Conservation (phyloP, 495 filamentous ascomycete genomes). For the Hyaloscypha variabilis region DNA sequence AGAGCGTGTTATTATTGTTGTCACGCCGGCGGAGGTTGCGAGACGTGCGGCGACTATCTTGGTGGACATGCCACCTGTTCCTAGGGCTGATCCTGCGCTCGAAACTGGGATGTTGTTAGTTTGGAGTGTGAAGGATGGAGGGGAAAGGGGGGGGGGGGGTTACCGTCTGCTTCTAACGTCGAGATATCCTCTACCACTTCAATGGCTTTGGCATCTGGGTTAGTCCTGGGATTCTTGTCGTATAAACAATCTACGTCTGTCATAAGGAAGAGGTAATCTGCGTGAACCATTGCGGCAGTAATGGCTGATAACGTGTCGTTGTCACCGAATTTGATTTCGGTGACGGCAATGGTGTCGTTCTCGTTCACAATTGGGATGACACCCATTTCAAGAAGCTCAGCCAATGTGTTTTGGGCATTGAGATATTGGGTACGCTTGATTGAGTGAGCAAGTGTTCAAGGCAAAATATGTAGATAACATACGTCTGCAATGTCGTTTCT, state of each 20-base stretch:
- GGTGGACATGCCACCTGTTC: slow-evolving; percentile 97
- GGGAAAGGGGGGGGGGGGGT: not conserved
- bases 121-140: too few species aligned
- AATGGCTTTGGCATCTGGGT: slow-evolving; percentile 85
- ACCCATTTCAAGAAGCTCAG: slow-evolving; percentile 88
- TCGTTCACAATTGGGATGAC: slow-evolving; percentile 99
- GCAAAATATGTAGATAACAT: slow-evolving; percentile 33
- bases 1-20: slow-evolving; percentile 89
- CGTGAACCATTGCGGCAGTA: slow-evolving; percentile 95
- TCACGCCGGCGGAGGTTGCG: slow-evolving; percentile 93
- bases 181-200: slow-evolving; percentile 91
- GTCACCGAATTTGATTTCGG: slow-evolving; percentile 99
- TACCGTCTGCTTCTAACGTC: slow-evolving; percentile 80
- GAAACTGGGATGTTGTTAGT: slow-evolving; percentile 60
- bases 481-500: slow-evolving; percentile 96
- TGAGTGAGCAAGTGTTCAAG: not conserved
- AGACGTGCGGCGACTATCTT: slow-evolving; percentile 95
- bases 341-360: slow-evolving; percentile 94
- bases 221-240: slow-evolving; percentile 85
- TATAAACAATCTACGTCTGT: slow-evolving; percentile 98
- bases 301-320: slow-evolving; percentile 97
- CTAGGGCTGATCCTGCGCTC: slow-evolving; percentile 81
- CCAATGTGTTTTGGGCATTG: slow-evolving; percentile 93
- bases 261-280: slow-evolving; percentile 97
- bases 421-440: slow-evolving; percentile 84